A percentile compares a stretch with the other conserved stretches of the same genome.
phyloP scores from a whole-genome alignment of 2,329 filamentous ascomycete species.

The Colletotrichum endophyticum region DNA sequence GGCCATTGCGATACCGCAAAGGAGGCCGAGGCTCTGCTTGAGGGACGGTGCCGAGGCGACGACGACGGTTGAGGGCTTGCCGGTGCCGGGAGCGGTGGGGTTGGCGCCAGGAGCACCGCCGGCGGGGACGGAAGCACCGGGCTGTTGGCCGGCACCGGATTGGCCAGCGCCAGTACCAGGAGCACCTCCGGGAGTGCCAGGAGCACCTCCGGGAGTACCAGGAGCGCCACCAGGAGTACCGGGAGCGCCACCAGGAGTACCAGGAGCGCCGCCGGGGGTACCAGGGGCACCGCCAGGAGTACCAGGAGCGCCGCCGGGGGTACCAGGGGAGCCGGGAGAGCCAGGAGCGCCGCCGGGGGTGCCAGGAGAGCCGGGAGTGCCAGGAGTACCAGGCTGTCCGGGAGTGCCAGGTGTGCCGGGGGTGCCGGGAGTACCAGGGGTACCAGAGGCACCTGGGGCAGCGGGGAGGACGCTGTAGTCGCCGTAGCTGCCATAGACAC shows the following conservation, averaged over 20 bases:
- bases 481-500: neutral
- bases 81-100: neutral
- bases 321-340: neutral
- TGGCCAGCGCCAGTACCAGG: neutral
- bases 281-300: neutral
- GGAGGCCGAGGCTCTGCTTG: constrained; percentile 28
- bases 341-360: neutral
- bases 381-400: neutral
- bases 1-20: constrained; percentile 30
- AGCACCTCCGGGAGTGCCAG: neutral
- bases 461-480: neutral
- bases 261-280: neutral
- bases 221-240: neutral
- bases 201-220: neutral
- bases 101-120: neutral
- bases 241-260: neutral
- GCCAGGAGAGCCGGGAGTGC: neutral
- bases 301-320: neutral
- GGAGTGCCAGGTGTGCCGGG: neutral
- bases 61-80: neutral
- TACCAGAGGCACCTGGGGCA: neutral
- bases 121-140: neutral
- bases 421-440: neutral
- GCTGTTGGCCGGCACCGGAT: neutral
- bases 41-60: constrained; percentile 24